Base-by-base conservation (phyloP, 306 rosid species). In the Myrica gale region DNA sequence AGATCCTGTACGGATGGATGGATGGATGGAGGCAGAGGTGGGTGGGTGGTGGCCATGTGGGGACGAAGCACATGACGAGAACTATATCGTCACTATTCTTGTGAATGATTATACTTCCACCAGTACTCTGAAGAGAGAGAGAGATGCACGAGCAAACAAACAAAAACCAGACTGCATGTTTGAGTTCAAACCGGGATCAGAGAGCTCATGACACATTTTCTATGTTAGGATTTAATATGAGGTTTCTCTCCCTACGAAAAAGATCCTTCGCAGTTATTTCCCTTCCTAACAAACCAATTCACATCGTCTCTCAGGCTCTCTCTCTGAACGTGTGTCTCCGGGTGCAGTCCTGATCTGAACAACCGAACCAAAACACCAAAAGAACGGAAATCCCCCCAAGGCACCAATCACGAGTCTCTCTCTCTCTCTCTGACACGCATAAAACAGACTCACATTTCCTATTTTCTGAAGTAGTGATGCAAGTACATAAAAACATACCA, bases 221-320 rank as follows among this genome's bases (percentile, higher is more conserved):
- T 73, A 82, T 87, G 79, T 88, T 86, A 56, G 88, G 85, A 45
- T 78, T 80, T 73, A 39, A 77, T 76, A 75, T 81, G 67, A 86
- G 85, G 93, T 87, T 88, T 84, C 85, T 72, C 87, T 82, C 76
- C 80, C 74, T 85, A 89, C 89, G 90, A 89, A 86, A 89, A 89
- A 86, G 89, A 88, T 88, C 86, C 88, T 80, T 84, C 51, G 54
- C 89, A 66, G 69, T 74, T 84, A 70, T 76, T 82, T 74, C 32
- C 84, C 80, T 57, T 48, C 45, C 69, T 75, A 79, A 78, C 84
- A 50, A 87, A 80, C 85, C 55, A 15, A 50, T 3, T 3, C 65
- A 69, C 37, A 15, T 68, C 41, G 79, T 7, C 3, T 39, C 37
- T 79, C 78, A 70, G 44, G 71, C 17, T 15, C 41, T 67, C 53